phyloP scores from a whole-genome alignment of 78 protist species.

The Dictyostelium brefeldianum region DNA sequence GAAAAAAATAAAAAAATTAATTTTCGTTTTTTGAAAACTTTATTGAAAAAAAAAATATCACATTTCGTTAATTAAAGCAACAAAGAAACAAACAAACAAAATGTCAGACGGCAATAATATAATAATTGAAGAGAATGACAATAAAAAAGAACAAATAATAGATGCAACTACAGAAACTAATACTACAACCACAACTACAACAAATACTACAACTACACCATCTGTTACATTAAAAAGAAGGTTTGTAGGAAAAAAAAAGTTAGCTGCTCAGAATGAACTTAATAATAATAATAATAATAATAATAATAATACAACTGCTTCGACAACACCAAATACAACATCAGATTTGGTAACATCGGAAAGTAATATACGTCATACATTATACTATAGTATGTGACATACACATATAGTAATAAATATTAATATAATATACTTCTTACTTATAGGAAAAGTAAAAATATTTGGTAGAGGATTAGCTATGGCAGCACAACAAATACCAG shows the following conservation, averaged over 20 bases:
- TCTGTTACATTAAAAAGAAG: conserved; percentile 30
- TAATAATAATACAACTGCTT: background rate
- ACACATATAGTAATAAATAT: background rate
- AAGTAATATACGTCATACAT: background rate
- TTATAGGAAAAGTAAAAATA: conserved; percentile 24
- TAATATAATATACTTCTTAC: background rate
- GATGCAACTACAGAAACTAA: background rate
- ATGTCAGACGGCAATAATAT: background rate
- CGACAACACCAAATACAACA: conserved; percentile 20
- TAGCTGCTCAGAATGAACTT: background rate
- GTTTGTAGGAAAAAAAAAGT: conserved; percentile 64
- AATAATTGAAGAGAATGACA: background rate
- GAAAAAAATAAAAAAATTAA: background rate
- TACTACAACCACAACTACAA: background rate
- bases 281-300: background rate
- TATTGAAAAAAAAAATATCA: background rate
- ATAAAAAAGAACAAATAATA: background rate
- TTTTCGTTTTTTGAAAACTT: background rate
- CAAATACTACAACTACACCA: conserved; percentile 10
- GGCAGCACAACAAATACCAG: conserved; percentile 68
- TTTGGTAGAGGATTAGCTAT: conserved; percentile 45
- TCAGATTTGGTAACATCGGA: conserved; percentile 23
- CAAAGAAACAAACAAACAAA: background rate
- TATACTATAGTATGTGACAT: background rate
- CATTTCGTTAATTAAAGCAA: too few species aligned